Conservation (phyloP, 106 monocot species). For the Iris macrosiphon region DNA sequence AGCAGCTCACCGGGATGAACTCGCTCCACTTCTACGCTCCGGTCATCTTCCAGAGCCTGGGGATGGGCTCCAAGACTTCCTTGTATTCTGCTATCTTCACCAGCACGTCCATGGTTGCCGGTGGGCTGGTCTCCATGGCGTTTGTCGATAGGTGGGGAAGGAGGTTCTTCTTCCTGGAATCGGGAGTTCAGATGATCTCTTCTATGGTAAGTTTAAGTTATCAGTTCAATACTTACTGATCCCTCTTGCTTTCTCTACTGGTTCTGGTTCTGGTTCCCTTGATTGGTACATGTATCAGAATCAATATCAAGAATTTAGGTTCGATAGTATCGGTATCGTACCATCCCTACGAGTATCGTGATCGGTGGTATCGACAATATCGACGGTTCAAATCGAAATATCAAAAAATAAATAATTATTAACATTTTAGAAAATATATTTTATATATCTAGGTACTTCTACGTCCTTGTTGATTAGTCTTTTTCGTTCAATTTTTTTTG, state of each 20-base stretch:
- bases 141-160: conserved; percentile 37
- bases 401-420: no score
- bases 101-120: conserved; percentile 34
- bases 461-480: no score
- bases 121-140: conserved; percentile 33
- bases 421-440: no score
- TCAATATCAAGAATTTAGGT: neutral
- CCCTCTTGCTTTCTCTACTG: neutral
- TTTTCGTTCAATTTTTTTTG: no score
- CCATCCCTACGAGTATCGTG: no score
- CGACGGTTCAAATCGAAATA: no score
- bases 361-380: no score
- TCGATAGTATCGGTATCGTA: no score
- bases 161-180: conserved; percentile 49
- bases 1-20: conserved; percentile 50
- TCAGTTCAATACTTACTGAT: neutral
- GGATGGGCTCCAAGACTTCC: conserved; percentile 40
- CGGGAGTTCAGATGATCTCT: conserved; percentile 47
- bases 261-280: neutral
- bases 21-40: conserved; percentile 48
- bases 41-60: conserved; percentile 54
- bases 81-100: conserved; percentile 45
- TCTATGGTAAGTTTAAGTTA: conserved; percentile 23
- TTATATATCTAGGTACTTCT: no score
- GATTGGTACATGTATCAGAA: neutral